Evolutionary conservation across 208 protist species (phyloP).

Genomic region (Leishmania lainsoni): DNA sequence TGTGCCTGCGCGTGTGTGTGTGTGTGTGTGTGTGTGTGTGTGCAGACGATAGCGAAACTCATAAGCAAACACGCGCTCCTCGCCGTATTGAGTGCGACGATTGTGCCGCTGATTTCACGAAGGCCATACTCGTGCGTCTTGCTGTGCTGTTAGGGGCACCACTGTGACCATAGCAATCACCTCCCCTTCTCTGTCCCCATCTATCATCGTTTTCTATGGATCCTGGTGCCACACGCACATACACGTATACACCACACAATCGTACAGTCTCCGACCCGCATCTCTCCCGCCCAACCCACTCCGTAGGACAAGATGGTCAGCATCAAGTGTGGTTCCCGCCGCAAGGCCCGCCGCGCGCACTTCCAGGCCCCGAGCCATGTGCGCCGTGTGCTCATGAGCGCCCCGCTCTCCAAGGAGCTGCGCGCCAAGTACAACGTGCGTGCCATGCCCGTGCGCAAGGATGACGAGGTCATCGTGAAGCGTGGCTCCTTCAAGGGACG

Average conservation of each 20-base stretch:
- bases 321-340: conserved; percentile 91
- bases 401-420: conserved; percentile 98
- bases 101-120: neutral
- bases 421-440: conserved; percentile 98
- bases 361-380: conserved; percentile 98
- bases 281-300: neutral
- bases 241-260: neutral
- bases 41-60: neutral
- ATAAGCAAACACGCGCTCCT: neutral
- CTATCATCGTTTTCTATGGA: neutral
- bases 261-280: conserved; percentile 9
- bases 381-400: conserved; percentile 97
- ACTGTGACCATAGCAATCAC: neutral
- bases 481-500: conserved; percentile 96
- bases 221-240: neutral
- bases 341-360: conserved; percentile 99
- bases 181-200: neutral
- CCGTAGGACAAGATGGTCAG: conserved; percentile 55
- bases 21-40: neutral
- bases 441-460: conserved; percentile 98
- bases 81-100: neutral
- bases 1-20: neutral
- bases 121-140: neutral
- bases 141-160: neutral
- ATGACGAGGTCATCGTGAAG: conserved; percentile 98